A percentile compares a stretch with the other conserved stretches of the same genome.
Conservation (phyloP, 805 yeast genomes). For the Torulaspora quercuum region DNA sequence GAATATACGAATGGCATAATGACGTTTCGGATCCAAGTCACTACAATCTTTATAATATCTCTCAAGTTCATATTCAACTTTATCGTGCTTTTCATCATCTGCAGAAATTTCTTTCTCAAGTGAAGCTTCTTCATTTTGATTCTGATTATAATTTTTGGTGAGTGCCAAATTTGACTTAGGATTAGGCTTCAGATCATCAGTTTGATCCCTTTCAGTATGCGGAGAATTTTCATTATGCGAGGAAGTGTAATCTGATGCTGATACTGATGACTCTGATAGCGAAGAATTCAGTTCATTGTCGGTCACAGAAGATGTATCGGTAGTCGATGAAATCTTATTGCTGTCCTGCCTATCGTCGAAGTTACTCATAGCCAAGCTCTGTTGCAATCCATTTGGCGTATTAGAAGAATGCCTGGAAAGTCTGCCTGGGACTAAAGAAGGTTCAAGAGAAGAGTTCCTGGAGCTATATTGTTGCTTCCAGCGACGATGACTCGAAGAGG, state of each 20-base stretch:
- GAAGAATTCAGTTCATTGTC: slow-evolving; percentile 3
- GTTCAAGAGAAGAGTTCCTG: slow-evolving; percentile 5
- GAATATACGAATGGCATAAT: slow-evolving; percentile 61
- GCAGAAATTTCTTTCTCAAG: slow-evolving; percentile 9
- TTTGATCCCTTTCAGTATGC: background rate
- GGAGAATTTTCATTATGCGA: slow-evolving; percentile 5
- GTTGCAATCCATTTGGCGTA: slow-evolving; percentile 1
- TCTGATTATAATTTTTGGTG: background rate
- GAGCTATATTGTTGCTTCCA: slow-evolving; percentile 2
- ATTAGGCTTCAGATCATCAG: background rate
- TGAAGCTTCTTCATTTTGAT: slow-evolving; percentile 12
- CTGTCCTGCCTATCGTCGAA: background rate
- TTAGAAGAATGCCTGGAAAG: background rate
- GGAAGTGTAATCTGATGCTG: slow-evolving; percentile 7
- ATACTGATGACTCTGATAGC: slow-evolving; percentile 2
- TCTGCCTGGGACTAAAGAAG: background rate
- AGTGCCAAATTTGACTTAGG: background rate
- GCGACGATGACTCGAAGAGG: slow-evolving; percentile 8
- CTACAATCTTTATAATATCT: slow-evolving; percentile 38
- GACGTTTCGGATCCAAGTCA: slow-evolving; percentile 33
- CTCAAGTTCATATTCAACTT: slow-evolving; percentile 39
- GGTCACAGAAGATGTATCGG: slow-evolving; percentile 7
- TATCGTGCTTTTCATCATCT: slow-evolving; percentile 36
- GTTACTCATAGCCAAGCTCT: background rate
- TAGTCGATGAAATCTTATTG: background rate